Base-by-base conservation (phyloP, 192 early-diverging fungal species). In the Podila verticillata region DNA sequence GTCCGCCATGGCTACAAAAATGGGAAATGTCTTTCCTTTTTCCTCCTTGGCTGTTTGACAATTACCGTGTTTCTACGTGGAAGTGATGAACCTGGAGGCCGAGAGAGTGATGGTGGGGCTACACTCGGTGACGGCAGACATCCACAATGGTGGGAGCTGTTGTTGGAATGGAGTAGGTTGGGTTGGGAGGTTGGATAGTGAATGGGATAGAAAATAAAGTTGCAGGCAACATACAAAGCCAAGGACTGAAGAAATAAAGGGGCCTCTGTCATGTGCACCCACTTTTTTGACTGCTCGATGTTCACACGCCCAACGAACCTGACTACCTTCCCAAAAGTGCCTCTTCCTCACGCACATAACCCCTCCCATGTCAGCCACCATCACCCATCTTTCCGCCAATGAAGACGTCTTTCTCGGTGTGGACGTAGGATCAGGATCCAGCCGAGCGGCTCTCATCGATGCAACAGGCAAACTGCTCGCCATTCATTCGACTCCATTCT, bases 381-480 rank as follows among this genome's bases (percentile, higher is more conserved):
- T 48, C 44, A 29, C 44, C 44, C 24, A 39, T 39, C 36, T 12
- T 12, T 39, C 30, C 72, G 44, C 31, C 58, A 29, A 31, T 34
- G 32, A 60, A 44, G 63, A 65, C 31, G 57, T 70, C 57, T 83
- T 78, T 44, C 70, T 83, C 29, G 82, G 82, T 13, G 71, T 83
- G 29, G 82, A 83, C 28, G 82, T 83, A 5, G 82, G 82, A 22
- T 77, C 82, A 5, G 82, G 84, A 8, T 87, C 89, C 19, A 82
- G 78, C 28, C 74, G 85, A n/a, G 83, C 86, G 32, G 91, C 87
- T 20, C 77, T 90, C 24, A 85, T 91, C 58, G 71, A 83, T 63
- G 30, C 65, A 0, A n/a, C 80, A 0, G 92, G 91, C 19, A 61
- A 69, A 22, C 60, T 93, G n/a, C 56, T 85, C 10, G 88, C 84